These are phyloP conservation scores for Neospermospora avenae DNA, from an alignment of 2,329 filamentous ascomycete species.

Conservation along the genomic window DNA sequence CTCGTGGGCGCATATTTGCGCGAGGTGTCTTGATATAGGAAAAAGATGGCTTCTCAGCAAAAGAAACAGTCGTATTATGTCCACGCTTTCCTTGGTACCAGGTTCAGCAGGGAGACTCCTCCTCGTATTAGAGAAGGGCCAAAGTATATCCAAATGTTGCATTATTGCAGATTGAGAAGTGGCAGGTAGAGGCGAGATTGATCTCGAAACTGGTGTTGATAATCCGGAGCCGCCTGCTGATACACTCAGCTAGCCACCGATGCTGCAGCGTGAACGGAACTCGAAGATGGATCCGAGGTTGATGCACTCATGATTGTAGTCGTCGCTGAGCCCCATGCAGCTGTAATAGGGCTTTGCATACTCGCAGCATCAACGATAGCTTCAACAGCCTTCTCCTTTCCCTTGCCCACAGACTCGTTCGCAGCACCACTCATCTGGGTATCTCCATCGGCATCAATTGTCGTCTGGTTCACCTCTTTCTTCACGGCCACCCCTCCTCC, in stretches of 20 bases:
- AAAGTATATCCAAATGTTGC: no score
- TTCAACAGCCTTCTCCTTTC: constrained; percentile 19
- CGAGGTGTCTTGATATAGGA: no score
- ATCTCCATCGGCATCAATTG: constrained; percentile 19
- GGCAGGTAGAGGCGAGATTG: no score
- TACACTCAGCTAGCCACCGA: constrained; percentile 18
- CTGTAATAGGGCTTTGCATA: neutral
- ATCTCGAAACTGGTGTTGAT: neutral
- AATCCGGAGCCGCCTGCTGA: neutral
- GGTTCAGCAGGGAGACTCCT: no score
- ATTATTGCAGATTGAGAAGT: no score
- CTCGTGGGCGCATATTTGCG: no score
- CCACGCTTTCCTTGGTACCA: no score
- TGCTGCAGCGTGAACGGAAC: constrained; percentile 25
- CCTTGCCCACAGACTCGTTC: constrained; percentile 4
- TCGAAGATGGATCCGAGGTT: constrained; percentile 25
- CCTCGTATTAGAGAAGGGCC: no score
- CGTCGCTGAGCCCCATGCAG: constrained; percentile 22
- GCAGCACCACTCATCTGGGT: constrained; percentile 11
- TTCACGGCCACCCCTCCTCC: constrained; percentile 5
- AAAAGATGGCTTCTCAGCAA: no score
- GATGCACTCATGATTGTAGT: constrained; percentile 19
- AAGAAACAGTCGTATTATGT: no score
- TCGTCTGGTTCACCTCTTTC: constrained; percentile 5
- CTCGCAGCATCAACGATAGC: neutral